These are phyloP conservation scores for Phytophthora cryptogea DNA, from an alignment of 352 stramenopile genomes.

Conservation along the genomic window DNA sequence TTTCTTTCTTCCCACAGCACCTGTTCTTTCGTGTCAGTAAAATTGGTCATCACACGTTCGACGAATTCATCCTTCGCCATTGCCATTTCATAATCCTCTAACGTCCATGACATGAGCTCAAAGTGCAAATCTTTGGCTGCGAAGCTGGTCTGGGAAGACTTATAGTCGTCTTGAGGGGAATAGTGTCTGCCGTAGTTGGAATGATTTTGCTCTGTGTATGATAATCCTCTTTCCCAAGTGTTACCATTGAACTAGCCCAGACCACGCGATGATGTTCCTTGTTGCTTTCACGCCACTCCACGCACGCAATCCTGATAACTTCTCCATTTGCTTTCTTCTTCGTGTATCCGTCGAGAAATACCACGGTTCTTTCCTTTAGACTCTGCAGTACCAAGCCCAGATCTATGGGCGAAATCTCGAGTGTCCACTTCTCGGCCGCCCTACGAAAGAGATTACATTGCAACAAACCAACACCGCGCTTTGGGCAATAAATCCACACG, in stretches of 20 bases:
- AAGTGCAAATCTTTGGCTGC: slow-evolving; percentile 1
- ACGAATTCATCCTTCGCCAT: slow-evolving; percentile 13
- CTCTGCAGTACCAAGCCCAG: not conserved
- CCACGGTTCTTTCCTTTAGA: slow-evolving; percentile 1
- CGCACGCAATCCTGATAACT: slow-evolving; percentile 1
- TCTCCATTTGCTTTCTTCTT: slow-evolving; percentile 3
- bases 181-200: too few species aligned
- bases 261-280: slow-evolving; percentile 9
- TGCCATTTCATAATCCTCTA: slow-evolving; percentile 12
- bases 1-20: slow-evolving; percentile 8
- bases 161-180: not conserved
- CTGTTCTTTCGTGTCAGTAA: slow-evolving; percentile 9
- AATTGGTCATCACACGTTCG: slow-evolving; percentile 8
- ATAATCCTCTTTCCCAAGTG: slow-evolving; percentile 1
- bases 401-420: not conserved
- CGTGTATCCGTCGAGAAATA: slow-evolving; percentile 16
- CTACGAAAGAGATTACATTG: slow-evolving; percentile 11
- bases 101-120: slow-evolving; percentile 8
- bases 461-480: not conserved
- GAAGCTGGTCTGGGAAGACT: slow-evolving; percentile 1
- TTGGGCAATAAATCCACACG: slow-evolving; percentile 7
- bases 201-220: not conserved
- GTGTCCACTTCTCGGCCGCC: slow-evolving; percentile 4
- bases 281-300: slow-evolving; percentile 2
- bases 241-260: slow-evolving; percentile 7